Base-by-base conservation (phyloP, 805 yeast genomes). In the Lachancea fermentati region DNA sequence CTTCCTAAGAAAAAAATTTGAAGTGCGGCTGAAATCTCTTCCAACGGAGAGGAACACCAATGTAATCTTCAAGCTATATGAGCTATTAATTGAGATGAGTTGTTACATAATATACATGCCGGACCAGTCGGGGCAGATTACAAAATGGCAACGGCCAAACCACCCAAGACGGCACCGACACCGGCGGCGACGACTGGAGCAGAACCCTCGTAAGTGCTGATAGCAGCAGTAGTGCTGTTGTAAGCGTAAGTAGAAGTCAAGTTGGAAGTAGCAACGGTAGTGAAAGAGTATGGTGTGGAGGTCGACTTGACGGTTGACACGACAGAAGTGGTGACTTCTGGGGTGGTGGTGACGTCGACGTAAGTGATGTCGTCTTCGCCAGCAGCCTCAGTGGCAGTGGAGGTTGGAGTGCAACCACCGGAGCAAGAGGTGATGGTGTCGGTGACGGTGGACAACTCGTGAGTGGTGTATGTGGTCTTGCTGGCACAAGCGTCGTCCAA, bases 271-370 rank as follows among this genome's bases (percentile, higher is more conserved):
- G 56, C 47, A 18, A 63, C 49, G 24, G 62, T 57, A 37, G 52
- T 56, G 35, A 67, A 64, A 25, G 61, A 52, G 54, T 50, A 55
- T 36, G 65, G 55, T n/a, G 71, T 66, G 36, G 69, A 66, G 13
- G 71, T 65, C 18, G 64, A 56, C 37, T 62, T 60, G 22, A 49
- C 58, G 41, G 73, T 68, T 46, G 72, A 69, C 44, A 69, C 71
- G 39, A 69, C 66, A 28, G 77, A 67, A n/a, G 58, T 61, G 42
- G 73, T 66, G 36, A 63, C 69, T 40, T 69, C 62, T 51, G 78
- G 78, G 34, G 78, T 74, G 43, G 68, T 57, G 45, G 78, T 72
- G 51, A 66, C 62, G 49, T 74, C 77, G 38, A 71, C 74, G 55
- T 67, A 71, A 35, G 64, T 52, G 54, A 65, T 57, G 22, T 57